phyloP scores from a whole-genome alignment of 2,329 filamentous ascomycete species.

The Karstenula rhodostoma region DNA sequence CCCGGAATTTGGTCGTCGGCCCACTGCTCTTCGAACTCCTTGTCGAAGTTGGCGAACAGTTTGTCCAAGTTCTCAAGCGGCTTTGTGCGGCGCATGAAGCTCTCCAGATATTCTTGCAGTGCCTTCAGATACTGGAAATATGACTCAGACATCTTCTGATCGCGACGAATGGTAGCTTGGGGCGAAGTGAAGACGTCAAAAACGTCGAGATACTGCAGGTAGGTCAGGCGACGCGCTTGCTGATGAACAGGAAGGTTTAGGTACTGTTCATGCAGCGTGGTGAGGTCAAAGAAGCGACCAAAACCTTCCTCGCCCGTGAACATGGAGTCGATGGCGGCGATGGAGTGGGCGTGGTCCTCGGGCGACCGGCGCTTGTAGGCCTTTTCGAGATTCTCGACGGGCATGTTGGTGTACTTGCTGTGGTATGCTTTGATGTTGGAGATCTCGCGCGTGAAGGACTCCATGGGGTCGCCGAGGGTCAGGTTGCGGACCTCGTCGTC shows the following conservation, averaged over 20 bases:
- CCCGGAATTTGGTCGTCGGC: constrained; percentile 78
- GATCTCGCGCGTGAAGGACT: constrained; percentile 89
- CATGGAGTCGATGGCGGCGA: constrained; percentile 82
- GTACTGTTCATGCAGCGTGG: constrained; percentile 82
- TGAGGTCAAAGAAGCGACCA: constrained; percentile 91
- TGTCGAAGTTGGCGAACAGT: constrained; percentile 77
- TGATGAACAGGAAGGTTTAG: constrained; percentile 89
- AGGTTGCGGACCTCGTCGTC: constrained; percentile 84
- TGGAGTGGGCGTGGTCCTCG: constrained; percentile 67
- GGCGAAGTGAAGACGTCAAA: constrained; percentile 88
- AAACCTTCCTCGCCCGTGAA: constrained; percentile 97
- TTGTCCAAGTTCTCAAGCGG: constrained; percentile 87
- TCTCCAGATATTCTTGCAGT: constrained; percentile 83
- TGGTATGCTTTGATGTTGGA: constrained; percentile 86
- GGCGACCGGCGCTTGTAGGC: constrained; percentile 80
- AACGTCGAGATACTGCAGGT: constrained; percentile 89
- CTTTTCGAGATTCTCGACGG: constrained; percentile 91
- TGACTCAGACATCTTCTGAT: constrained; percentile 87
- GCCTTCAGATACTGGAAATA: constrained; percentile 91
- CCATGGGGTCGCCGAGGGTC: constrained; percentile 84
- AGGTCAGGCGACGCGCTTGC: constrained; percentile 70
- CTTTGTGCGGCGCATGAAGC: constrained; percentile 82
- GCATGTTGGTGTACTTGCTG: constrained; percentile 89
- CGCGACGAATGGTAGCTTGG: constrained; percentile 75
- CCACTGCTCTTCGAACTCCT: constrained; percentile 87